Percentiles rank a stretch among this genome's conserved stretches.
Evolutionary conservation across 768 basidiomycete genomes (phyloP).

Genomic region (Sporobolomyces phaffii): DNA sequence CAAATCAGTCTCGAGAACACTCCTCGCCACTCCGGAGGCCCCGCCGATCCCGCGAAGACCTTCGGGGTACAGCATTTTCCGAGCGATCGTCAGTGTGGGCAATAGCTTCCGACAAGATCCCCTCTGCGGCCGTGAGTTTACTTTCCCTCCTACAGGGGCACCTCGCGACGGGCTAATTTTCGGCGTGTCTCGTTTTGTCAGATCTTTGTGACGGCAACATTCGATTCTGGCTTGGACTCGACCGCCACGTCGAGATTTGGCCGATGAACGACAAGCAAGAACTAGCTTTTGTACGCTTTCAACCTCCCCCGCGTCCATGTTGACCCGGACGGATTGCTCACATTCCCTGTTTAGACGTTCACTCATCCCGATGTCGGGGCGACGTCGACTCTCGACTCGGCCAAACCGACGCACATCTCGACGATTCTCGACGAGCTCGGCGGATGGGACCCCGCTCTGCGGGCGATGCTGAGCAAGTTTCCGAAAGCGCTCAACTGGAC

Average conservation of each 20-base stretch:
- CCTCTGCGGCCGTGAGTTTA: constrained; percentile 7
- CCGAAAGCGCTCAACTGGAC: constrained; percentile 26
- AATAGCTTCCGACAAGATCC: constrained; percentile 1
- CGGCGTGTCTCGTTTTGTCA: not conserved
- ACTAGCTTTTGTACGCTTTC: constrained; percentile 16
- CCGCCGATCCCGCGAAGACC: not conserved
- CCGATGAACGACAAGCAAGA: constrained; percentile 27
- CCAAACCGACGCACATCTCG: not conserved
- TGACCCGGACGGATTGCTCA: not conserved
- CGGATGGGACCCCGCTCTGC: constrained; percentile 30
- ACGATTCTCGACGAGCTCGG: not conserved
- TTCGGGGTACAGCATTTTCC: constrained; percentile 33
- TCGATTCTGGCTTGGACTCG: constrained; percentile 27
- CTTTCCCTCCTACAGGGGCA: too few relatives aligned
- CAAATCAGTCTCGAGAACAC: constrained; percentile 2
- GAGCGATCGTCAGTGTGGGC: not conserved
- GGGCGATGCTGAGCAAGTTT: constrained; percentile 12
- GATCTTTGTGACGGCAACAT: constrained; percentile 34
- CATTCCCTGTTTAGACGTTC: constrained; percentile 4
- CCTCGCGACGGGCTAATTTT: not conserved
- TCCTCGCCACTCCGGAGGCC: not conserved
- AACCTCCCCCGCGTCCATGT: not conserved
- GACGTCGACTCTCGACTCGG: constrained; percentile 14
- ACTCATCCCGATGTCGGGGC: constrained; percentile 17
- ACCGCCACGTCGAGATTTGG: constrained; percentile 27